Evolutionary conservation across 306 rosid species (phyloP), one percentile per base, ranked within the genome.

Genomic region (Oemleria cerasiformis): DNA sequence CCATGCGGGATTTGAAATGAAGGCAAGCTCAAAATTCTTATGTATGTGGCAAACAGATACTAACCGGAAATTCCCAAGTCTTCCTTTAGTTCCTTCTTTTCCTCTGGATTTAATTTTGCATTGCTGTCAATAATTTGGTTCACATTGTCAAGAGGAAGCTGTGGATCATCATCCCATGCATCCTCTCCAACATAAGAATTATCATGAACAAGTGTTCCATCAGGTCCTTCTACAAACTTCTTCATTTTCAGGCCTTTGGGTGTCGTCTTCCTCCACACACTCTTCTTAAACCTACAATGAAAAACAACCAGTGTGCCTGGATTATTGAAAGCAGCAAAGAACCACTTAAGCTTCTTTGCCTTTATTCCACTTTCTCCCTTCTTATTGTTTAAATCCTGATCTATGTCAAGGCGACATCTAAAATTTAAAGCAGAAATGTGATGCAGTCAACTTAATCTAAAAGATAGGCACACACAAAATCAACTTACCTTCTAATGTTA

Each of bases 161-260:
- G 88, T 48, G 41, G 81, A 69, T 87, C 97, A 82, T 87, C 91
- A 80, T 83, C 88, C 97, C 97, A 94, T 75, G 99, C 99, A 86
- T 91, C 90, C 88, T 94, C 99, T 78, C 99, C 97, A 73, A 89
- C 85, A 78, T 80, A 94, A 68, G 95, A 83, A 80, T 82, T 79
- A 84, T 94, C 99, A 81, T 81, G 94, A 68, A 91, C 85, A 76
- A 87, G 80, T 21, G 91, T 85, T 79, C 98, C 97, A 78, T 86
- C 91, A 63, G 95, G 91, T 78, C 89, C 78, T 86, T 91, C 95
- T 75, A 89, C 73, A 70, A 89, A 83, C 79, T 82, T 94, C 82
- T 87, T 94, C 84, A 94, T 75, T 84, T 88, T 94, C 78, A 94
- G 77, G 77, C 99, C 99, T 79, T 86, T 94, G 3, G 99, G 95